These are phyloP conservation scores for Pseudovirgaria hyperparasitica DNA, from an alignment of 2,329 filamentous ascomycete species.

Conservation along the genomic window DNA sequence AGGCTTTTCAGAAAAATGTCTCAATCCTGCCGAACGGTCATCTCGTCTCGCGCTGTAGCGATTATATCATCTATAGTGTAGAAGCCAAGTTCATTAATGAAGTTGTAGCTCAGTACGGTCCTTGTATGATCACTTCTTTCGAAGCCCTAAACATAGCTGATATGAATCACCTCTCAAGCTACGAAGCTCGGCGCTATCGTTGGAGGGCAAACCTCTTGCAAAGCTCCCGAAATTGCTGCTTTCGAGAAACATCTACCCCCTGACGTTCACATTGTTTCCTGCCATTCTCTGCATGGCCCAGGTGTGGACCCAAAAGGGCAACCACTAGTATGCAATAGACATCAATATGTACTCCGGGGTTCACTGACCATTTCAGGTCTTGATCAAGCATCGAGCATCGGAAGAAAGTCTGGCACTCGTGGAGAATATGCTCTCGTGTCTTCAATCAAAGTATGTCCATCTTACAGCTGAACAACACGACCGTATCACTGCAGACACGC, in stretches of 20 bases:
- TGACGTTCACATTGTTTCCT: constrained; percentile 89
- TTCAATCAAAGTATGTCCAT: constrained; percentile 75
- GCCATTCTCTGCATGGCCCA: constrained; percentile 92
- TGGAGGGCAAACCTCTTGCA: constrained; percentile 95
- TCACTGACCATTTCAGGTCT: constrained; percentile 33
- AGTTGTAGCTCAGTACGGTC: constrained; percentile 80
- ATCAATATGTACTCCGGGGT: constrained; percentile 2
- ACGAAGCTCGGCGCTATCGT: constrained; percentile 94
- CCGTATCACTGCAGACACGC: constrained; percentile 94
- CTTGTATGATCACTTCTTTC: constrained; percentile 53
- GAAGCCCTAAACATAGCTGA: constrained; percentile 4
- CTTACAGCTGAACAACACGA: constrained; percentile 83
- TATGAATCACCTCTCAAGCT: constrained; percentile 39
- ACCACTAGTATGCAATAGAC: constrained; percentile 53
- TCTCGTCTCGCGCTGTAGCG: constrained; percentile 87
- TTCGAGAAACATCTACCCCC: constrained; percentile 79
- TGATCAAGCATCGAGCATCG: constrained; percentile 86
- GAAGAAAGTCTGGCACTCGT: constrained; percentile 66
- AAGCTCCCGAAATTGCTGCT: constrained; percentile 86
- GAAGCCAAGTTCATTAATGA: constrained; percentile 82
- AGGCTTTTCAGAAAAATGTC: constrained; percentile 54
- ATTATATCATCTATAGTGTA: constrained; percentile 98
- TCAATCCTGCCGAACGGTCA: constrained; percentile 90
- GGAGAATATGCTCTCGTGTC: constrained; percentile 66
- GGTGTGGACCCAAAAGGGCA: constrained; percentile 79